These are phyloP conservation scores for Plasmodiophora brassicae DNA, from an alignment of 208 protist species.

Conservation along the genomic window DNA sequence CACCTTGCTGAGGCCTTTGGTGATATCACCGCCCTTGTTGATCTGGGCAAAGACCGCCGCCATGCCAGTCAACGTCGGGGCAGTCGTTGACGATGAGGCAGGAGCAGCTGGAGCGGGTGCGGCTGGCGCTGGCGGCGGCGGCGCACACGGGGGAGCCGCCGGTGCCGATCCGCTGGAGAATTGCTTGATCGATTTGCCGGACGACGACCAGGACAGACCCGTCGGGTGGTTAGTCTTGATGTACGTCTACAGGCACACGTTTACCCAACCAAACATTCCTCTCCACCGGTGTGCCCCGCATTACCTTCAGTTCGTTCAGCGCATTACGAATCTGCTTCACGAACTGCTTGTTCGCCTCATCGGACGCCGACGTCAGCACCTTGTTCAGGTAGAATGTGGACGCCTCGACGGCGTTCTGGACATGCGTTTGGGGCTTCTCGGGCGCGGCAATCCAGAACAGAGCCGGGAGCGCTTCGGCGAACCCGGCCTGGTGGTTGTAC, in stretches of 20 bases:
- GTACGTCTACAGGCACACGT: conserved; percentile 2
- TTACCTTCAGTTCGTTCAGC: background rate
- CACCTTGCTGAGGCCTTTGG: conserved; percentile 25
- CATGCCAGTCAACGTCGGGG: background rate
- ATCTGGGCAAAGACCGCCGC: conserved; percentile 37
- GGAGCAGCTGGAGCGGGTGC: background rate
- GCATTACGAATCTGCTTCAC: background rate
- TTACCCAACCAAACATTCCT: too few relatives aligned
- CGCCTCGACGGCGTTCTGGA: background rate
- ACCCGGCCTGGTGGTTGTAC: background rate
- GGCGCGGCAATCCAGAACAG: background rate
- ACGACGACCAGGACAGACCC: background rate
- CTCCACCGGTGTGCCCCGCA: too few relatives aligned
- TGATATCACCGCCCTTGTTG: conserved; percentile 10
- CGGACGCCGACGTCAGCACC: background rate
- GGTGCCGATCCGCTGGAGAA: background rate
- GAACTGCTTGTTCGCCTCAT: background rate
- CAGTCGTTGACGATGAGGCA: background rate
- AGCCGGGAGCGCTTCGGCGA: background rate
- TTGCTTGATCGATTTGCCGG: background rate
- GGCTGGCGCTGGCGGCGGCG: background rate
- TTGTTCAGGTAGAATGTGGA: background rate
- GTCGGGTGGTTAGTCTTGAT: conserved; percentile 30
- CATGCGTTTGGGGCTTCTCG: background rate
- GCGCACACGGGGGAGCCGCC: background rate